Percentiles rank a stretch among this genome's conserved stretches.
Evolutionary conservation across 2,329 filamentous ascomycete genomes (phyloP).

Genomic region (Metarhizium anisopliae): DNA sequence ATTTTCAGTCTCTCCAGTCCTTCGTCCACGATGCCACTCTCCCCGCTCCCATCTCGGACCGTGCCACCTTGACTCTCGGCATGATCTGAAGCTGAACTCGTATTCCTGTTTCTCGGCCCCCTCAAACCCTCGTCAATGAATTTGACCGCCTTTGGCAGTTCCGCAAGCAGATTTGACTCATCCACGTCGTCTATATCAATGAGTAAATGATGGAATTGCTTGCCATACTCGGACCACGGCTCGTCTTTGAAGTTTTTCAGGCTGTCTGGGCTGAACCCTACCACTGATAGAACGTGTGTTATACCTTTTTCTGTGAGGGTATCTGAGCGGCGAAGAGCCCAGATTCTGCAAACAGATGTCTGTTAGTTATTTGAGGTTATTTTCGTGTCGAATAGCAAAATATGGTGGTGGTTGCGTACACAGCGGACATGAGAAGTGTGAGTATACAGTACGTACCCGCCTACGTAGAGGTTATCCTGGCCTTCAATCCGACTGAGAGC

Average conservation of each 20-base stretch:
- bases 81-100: constrained; percentile 4
- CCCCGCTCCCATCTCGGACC: neutral
- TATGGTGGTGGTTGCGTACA: too few species aligned
- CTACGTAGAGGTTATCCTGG: constrained; percentile 30
- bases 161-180: constrained; percentile 75
- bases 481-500: constrained; percentile 33
- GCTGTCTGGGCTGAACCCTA: constrained; percentile 41
- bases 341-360: constrained; percentile 48
- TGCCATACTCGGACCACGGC: constrained; percentile 38
- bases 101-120: neutral
- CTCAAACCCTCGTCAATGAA: constrained; percentile 74
- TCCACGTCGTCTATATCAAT: constrained; percentile 88
- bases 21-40: constrained; percentile 2
- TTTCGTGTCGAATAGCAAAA: neutral
- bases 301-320: constrained; percentile 65
- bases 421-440: neutral
- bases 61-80: constrained; percentile 2
- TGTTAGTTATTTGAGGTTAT: too few species aligned
- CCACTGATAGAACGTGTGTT: constrained; percentile 82
- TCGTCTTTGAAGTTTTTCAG: constrained; percentile 39
- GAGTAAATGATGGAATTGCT: constrained; percentile 60
- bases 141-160: constrained; percentile 67
- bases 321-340: constrained; percentile 64
- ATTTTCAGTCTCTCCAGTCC: constrained; percentile 4
- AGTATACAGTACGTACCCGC: constrained; percentile 23